A percentile compares a stretch with the other conserved stretches of the same genome.
These are phyloP conservation scores for Mercurialis annua DNA, from an alignment of 345 rosid genomes.

Conservation along the genomic window DNA sequence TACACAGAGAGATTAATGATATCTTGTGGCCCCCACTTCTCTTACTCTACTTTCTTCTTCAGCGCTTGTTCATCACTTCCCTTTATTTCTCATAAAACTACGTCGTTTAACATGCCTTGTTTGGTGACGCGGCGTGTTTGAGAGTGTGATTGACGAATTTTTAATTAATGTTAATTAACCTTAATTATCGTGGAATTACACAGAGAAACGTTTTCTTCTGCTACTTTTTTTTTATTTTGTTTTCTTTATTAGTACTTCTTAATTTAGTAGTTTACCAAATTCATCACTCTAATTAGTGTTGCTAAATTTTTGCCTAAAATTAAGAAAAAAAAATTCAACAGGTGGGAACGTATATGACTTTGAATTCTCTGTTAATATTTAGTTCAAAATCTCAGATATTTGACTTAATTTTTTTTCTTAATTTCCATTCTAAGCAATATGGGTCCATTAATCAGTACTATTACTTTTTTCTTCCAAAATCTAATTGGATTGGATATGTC, in stretches of 20 bases:
- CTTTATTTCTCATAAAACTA: neutral
- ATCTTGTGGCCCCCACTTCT: neutral
- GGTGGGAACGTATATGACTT: no score
- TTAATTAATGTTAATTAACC: neutral
- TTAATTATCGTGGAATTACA: constrained; percentile 18
- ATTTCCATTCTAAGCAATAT: no score
- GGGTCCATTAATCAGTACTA: no score
- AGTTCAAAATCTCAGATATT: no score
- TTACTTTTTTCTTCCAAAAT: no score
- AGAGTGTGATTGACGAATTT: neutral
- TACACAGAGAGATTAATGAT: constrained; percentile 10
- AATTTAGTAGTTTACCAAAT: neutral
- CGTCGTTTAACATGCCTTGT: neutral
- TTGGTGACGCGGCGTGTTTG: no score
- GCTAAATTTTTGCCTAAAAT: neutral
- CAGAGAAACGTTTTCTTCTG: neutral
- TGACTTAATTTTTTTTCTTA: no score
- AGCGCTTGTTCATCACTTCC: neutral
- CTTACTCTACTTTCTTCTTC: neutral
- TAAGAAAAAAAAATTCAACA: no score
- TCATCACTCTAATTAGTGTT: neutral
- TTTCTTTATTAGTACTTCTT: neutral
- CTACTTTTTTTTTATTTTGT: neutral
- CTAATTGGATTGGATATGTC: no score
- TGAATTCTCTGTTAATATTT: no score